These are phyloP conservation scores for Pythium dissotocum DNA, from an alignment of 352 stramenopile species.

Conservation along the genomic window DNA sequence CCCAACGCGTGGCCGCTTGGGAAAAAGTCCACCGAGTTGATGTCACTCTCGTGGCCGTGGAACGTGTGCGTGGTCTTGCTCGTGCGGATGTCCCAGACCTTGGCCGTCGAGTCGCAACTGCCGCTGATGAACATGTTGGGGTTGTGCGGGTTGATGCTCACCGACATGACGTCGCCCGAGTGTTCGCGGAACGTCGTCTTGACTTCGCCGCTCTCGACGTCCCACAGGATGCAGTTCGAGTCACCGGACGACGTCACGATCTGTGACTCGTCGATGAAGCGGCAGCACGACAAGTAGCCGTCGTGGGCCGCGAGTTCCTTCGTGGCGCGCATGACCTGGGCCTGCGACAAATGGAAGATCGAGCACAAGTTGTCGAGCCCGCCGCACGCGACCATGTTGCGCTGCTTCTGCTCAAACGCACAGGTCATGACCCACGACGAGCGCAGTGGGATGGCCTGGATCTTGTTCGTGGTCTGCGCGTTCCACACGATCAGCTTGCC, in stretches of 20 bases:
- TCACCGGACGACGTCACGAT: constrained; percentile 96
- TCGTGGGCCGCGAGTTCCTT: constrained; percentile 98
- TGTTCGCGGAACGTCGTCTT: constrained; percentile 98
- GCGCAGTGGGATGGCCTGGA: constrained; percentile 95
- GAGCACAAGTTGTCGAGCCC: constrained; percentile 99
- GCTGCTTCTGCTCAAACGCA: constrained; percentile 97
- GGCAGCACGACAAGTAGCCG: constrained; percentile 97
- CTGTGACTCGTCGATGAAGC: constrained; percentile 95
- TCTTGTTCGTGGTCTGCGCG: constrained; percentile 96
- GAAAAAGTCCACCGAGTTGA: constrained; percentile 99
- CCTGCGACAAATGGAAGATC: constrained; percentile 96
- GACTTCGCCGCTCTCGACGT: constrained; percentile 93
- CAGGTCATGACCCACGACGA: constrained; percentile 99
- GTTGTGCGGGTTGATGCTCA: constrained; percentile 95
- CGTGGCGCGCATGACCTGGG: constrained; percentile 88
- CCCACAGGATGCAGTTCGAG: constrained; percentile 99
- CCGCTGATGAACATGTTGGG: constrained; percentile 97
- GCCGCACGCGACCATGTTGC: constrained; percentile 97
- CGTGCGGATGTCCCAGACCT: constrained; percentile 98
- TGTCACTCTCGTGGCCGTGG: constrained; percentile 97
- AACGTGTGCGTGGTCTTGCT: constrained; percentile 97
- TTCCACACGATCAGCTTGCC: constrained; percentile 99
- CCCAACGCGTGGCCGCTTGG: constrained; percentile 94
- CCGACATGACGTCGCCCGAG: constrained; percentile 96
- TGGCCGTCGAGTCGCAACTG: constrained; percentile 95